Conservation (phyloP, 2,329 filamentous ascomycete species). For the Fusarium scirpi region DNA sequence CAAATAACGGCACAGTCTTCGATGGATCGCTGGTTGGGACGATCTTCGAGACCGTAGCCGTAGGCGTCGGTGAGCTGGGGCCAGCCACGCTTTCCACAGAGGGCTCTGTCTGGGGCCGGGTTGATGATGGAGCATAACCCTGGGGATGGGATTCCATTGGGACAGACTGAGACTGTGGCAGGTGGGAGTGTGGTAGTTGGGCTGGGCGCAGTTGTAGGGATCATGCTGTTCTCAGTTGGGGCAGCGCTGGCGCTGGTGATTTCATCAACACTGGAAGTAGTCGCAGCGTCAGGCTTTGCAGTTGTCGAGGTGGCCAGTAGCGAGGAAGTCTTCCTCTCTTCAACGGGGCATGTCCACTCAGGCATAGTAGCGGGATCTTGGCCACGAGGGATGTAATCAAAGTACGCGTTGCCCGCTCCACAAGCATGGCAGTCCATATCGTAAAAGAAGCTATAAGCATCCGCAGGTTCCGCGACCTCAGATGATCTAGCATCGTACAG, state of each 20-base stretch:
- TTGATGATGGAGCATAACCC: constrained; percentile 15
- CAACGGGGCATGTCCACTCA: constrained; percentile 15
- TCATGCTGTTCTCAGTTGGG: background rate
- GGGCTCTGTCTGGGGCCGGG: constrained; percentile 6
- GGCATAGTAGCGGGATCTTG: constrained; percentile 11
- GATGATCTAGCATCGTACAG: constrained; percentile 30
- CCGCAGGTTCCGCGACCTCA: constrained; percentile 18
- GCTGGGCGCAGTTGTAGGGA: background rate
- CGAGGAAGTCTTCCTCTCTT: constrained; percentile 4
- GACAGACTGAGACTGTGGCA: background rate
- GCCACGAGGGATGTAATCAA: constrained; percentile 33
- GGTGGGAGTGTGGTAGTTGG: constrained; percentile 3
- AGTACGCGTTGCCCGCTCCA: constrained; percentile 31
- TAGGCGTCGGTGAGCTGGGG: constrained; percentile 14
- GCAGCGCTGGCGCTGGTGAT: background rate
- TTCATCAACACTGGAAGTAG: background rate
- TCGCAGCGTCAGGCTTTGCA: background rate
- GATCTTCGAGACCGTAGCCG: background rate
- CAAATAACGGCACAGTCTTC: constrained; percentile 39
- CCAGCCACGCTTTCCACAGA: constrained; percentile 22
- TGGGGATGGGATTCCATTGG: constrained; percentile 26
- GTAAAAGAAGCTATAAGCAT: constrained; percentile 17
- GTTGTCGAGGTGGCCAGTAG: background rate
- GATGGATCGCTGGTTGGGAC: constrained; percentile 12
- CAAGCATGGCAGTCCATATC: constrained; percentile 41